Evolutionary conservation across 805 yeast species (phyloP).

Genomic region (Wickerhamiella galacta): DNA sequence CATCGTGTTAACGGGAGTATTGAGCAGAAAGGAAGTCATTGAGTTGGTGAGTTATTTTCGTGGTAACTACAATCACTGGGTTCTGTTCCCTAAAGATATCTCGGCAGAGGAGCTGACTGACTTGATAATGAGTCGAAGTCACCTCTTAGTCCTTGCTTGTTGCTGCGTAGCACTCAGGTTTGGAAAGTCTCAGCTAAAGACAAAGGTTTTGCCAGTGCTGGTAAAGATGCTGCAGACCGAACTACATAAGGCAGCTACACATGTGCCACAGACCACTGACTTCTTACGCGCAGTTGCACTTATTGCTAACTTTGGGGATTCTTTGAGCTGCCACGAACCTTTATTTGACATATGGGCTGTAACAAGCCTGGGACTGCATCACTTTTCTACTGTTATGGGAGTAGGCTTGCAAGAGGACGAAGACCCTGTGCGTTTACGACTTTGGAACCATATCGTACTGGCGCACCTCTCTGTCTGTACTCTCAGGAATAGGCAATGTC

Average conservation of each 20-base stretch:
- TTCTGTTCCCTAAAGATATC: slow-evolving; percentile 43
- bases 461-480: slow-evolving; percentile 53
- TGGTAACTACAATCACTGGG: slow-evolving; percentile 62
- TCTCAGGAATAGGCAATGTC: slow-evolving; percentile 46
- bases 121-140: slow-evolving; percentile 31
- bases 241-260: slow-evolving; percentile 29
- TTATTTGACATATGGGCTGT: slow-evolving; percentile 55
- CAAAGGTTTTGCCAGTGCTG: slow-evolving; percentile 28
- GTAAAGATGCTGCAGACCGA: slow-evolving; percentile 34
- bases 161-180: slow-evolving; percentile 48
- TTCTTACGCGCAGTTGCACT: slow-evolving; percentile 54
- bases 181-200: slow-evolving; percentile 25
- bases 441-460: slow-evolving; percentile 56
- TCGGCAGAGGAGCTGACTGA: slow-evolving; percentile 34
- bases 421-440: slow-evolving; percentile 20
- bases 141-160: slow-evolving; percentile 49
- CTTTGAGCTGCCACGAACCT: slow-evolving; percentile 36
- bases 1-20: slow-evolving; percentile 33
- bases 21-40: slow-evolving; percentile 32
- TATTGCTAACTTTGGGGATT: slow-evolving; percentile 45
- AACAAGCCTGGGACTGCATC: slow-evolving; percentile 48
- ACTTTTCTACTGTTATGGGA: slow-evolving; percentile 26
- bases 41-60: slow-evolving; percentile 40
- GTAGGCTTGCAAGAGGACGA: too few relatives aligned
- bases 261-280: slow-evolving; percentile 34